phyloP scores from a whole-genome alignment of 495 filamentous ascomycete species.

The Lepraria neglecta region DNA sequence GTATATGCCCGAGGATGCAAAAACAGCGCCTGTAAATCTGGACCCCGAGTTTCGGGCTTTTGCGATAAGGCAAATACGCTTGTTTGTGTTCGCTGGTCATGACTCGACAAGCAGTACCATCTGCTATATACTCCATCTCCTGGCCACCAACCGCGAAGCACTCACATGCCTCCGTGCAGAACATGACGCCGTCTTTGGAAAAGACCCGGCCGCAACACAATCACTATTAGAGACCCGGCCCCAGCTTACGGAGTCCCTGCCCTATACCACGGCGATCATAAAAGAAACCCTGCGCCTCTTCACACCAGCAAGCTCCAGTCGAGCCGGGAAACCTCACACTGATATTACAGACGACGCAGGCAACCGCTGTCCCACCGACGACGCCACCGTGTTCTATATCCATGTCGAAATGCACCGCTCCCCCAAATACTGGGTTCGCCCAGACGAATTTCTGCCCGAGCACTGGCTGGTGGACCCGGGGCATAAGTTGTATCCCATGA shows the following conservation, averaged over 20 bases:
- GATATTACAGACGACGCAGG: slow-evolving; percentile 23
- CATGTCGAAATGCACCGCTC: slow-evolving; percentile 4
- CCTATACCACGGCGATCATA: slow-evolving; percentile 44
- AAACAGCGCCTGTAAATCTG: slow-evolving; percentile 28
- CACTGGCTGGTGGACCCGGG: slow-evolving; percentile 14
- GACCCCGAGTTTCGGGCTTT: slow-evolving; percentile 17
- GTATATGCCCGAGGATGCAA: slow-evolving; percentile 28
- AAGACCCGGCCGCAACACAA: slow-evolving; percentile 27
- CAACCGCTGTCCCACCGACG: slow-evolving; percentile 30
- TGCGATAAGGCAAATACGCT: slow-evolving; percentile 28
- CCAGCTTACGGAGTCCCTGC: slow-evolving; percentile 36
- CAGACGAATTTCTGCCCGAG: slow-evolving; percentile 35
- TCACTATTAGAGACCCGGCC: slow-evolving; percentile 32
- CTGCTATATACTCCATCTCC: slow-evolving; percentile 39
- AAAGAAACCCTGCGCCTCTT: slow-evolving; percentile 45
- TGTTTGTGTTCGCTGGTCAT: slow-evolving; percentile 35
- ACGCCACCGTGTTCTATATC: neutral
- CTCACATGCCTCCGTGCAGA: slow-evolving; percentile 39
- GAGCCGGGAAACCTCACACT: slow-evolving; percentile 33
- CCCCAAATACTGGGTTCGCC: neutral
- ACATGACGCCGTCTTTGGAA: slow-evolving; percentile 38
- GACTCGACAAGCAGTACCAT: slow-evolving; percentile 38
- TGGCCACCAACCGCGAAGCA: slow-evolving; percentile 40
- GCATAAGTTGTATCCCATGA: neutral
- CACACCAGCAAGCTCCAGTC: slow-evolving; percentile 37